These are phyloP conservation scores for Phialophora expanda DNA, from an alignment of 2,329 filamentous ascomycete genomes.

Conservation along the genomic window DNA sequence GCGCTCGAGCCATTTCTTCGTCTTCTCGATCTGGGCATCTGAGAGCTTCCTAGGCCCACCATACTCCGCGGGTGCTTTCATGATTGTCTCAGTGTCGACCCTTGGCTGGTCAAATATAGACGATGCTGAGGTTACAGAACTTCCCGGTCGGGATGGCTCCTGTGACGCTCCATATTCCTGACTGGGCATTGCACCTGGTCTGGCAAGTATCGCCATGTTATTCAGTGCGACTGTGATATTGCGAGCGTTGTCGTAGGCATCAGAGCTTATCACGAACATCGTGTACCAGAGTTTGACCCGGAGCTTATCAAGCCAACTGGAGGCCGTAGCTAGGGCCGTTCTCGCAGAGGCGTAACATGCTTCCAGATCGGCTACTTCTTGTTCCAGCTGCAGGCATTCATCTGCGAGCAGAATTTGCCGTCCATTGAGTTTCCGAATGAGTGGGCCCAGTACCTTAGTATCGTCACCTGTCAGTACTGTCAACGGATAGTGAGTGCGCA, in stretches of 20 bases:
- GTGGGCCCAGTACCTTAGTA: slow-evolving; percentile 75
- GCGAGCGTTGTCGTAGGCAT: slow-evolving; percentile 82
- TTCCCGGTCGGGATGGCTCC: slow-evolving; percentile 47
- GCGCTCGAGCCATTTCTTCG: slow-evolving; percentile 78
- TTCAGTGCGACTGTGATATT: slow-evolving; percentile 87
- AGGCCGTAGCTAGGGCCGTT: slow-evolving; percentile 59
- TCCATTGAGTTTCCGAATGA: slow-evolving; percentile 72
- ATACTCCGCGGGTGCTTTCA: slow-evolving; percentile 80
- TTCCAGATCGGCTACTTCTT: slow-evolving; percentile 30
- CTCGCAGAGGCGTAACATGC: slow-evolving; percentile 19
- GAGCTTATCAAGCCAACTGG: slow-evolving; percentile 72
- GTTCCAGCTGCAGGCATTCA: slow-evolving; percentile 30
- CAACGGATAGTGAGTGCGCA: slow-evolving; percentile 65
- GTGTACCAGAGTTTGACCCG: slow-evolving; percentile 99
- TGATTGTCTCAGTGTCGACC: slow-evolving; percentile 81
- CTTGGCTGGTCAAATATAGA: slow-evolving; percentile 78
- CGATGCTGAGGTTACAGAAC: slow-evolving; percentile 56
- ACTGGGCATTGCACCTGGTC: slow-evolving; percentile 39
- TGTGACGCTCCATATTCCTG: slow-evolving; percentile 2
- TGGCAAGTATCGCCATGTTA: slow-evolving; percentile 73
- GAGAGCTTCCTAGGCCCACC: slow-evolving; percentile 93
- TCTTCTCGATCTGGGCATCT: slow-evolving; percentile 91
- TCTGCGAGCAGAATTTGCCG: slow-evolving; percentile 63
- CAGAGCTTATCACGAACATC: slow-evolving; percentile 88
- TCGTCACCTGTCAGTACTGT: slow-evolving; percentile 62